Conservation (phyloP, 768 basidiomycete species). For the Mycena floridula region DNA sequence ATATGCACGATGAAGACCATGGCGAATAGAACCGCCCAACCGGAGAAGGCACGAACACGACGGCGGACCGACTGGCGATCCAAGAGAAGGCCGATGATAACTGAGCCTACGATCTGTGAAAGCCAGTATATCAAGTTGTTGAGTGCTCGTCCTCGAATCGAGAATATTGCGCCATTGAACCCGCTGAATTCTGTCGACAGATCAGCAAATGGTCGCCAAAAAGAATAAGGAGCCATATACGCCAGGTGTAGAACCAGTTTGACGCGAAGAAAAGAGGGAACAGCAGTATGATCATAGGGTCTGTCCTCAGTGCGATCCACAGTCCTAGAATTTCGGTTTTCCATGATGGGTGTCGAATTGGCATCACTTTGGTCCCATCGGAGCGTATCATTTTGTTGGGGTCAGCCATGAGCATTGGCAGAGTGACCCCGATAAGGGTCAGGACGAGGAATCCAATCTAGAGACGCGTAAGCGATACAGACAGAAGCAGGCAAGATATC, state of each 20-base stretch:
- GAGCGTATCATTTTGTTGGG: slow-evolving; percentile 69
- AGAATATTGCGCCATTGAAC: slow-evolving; percentile 75
- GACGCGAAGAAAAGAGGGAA: slow-evolving; percentile 85
- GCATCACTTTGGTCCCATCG: slow-evolving; percentile 63
- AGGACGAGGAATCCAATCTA: slow-evolving; percentile 75
- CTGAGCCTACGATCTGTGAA: slow-evolving; percentile 69
- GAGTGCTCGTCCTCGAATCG: slow-evolving; percentile 70
- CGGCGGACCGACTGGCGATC: slow-evolving; percentile 52
- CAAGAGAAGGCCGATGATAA: slow-evolving; percentile 64
- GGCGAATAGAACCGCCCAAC: slow-evolving; percentile 55
- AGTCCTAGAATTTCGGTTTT: slow-evolving; percentile 67
- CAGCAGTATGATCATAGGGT: slow-evolving; percentile 66
- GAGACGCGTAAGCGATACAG: slow-evolving; percentile 3
- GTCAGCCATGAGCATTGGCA: slow-evolving; percentile 67
- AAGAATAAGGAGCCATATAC: slow-evolving; percentile 32
- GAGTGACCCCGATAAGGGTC: slow-evolving; percentile 57
- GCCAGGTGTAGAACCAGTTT: slow-evolving; percentile 87
- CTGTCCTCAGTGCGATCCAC: slow-evolving; percentile 59
- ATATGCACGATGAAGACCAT: slow-evolving; percentile 66
- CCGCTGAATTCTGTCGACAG: slow-evolving; percentile 62
- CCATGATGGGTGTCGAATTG: slow-evolving; percentile 69
- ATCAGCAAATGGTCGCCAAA: slow-evolving; percentile 1
- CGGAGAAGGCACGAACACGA: slow-evolving; percentile 64
- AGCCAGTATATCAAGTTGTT: slow-evolving; percentile 81
- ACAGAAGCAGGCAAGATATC: slow-evolving; percentile 15